phyloP scores from a whole-genome alignment of 352 stramenopile genomes.

The Phytophthora aleatoria region DNA sequence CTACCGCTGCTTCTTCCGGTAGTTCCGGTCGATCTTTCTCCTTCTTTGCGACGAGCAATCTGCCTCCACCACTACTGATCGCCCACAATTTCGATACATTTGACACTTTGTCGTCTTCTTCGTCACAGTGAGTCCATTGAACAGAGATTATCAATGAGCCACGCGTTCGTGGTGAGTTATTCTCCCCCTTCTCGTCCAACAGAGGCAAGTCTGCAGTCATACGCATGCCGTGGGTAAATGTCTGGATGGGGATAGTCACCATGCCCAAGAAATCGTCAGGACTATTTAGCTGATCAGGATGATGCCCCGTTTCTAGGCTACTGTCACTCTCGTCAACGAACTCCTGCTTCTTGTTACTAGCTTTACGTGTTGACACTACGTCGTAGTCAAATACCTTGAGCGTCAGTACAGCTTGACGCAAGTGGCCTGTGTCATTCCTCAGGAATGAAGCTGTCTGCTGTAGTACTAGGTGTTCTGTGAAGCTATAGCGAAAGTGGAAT shows the following conservation, averaged over 20 bases:
- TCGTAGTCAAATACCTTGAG: slow-evolving; percentile 52
- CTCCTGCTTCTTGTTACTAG: slow-evolving; percentile 2
- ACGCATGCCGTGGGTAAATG: slow-evolving; percentile 47
- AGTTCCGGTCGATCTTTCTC: slow-evolving; percentile 30
- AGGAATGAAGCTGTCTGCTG: not conserved
- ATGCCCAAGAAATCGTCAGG: slow-evolving; percentile 53
- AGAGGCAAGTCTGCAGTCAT: slow-evolving; percentile 51
- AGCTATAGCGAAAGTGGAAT: slow-evolving; percentile 65
- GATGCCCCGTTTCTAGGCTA: not conserved
- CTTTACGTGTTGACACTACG: slow-evolving; percentile 25
- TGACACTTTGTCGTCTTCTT: slow-evolving; percentile 13
- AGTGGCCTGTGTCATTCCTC: not conserved
- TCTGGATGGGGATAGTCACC: slow-evolving; percentile 41
- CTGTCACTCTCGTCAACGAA: not conserved
- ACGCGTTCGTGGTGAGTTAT: slow-evolving; percentile 34
- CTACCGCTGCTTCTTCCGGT: slow-evolving; percentile 17
- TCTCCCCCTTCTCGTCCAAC: slow-evolving; percentile 26
- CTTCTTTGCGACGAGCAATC: slow-evolving; percentile 22
- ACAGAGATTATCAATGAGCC: slow-evolving; percentile 56
- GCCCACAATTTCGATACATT: slow-evolving; percentile 25
- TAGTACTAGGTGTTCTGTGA: slow-evolving; percentile 27
- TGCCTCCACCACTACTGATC: slow-evolving; percentile 28
- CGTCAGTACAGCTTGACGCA: slow-evolving; percentile 7
- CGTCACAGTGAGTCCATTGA: slow-evolving; percentile 56
- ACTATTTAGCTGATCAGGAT: not conserved